A percentile compares a stretch with the other conserved stretches of the same genome.
These are phyloP conservation scores for Blepharisma japonicum DNA, from an alignment of 73 alveolate species.

Conservation along the genomic window DNA sequence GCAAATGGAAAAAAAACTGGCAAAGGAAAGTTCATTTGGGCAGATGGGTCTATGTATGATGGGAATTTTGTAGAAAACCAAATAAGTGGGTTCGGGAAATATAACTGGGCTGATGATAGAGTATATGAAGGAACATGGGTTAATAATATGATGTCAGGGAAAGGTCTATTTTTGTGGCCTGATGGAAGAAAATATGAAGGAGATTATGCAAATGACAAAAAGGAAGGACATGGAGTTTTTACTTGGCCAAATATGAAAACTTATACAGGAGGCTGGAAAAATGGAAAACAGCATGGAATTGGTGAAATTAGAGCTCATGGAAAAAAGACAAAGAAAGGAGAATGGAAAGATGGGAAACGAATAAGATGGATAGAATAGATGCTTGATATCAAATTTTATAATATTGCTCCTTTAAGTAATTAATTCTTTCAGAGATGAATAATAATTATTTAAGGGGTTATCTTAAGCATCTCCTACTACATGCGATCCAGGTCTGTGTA, in stretches of 20 bases:
- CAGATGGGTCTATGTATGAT: constrained; percentile 55
- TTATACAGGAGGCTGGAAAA: constrained; percentile 47
- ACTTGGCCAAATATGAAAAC: constrained; percentile 46
- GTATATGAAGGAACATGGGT: constrained; percentile 55
- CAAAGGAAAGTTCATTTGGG: constrained; percentile 53
- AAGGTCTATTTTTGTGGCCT: constrained; percentile 42
- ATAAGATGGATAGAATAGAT: constrained; percentile 10
- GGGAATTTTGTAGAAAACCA: constrained; percentile 63
- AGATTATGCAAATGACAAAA: constrained; percentile 43
- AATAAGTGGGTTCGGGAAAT: constrained; percentile 65
- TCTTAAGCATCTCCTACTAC: background rate
- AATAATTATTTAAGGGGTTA: too few species aligned
- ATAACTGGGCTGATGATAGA: constrained; percentile 56
- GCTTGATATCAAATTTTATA: too few species aligned
- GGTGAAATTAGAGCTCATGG: constrained; percentile 38
- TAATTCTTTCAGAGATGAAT: too few species aligned
- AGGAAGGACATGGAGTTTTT: constrained; percentile 52
- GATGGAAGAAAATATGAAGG: constrained; percentile 61
- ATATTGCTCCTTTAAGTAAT: too few species aligned
- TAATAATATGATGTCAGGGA: constrained; percentile 57
- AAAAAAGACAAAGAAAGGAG: constrained; percentile 32
- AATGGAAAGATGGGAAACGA: constrained; percentile 50
- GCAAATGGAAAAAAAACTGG: constrained; percentile 60
- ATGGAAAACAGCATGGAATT: constrained; percentile 57
- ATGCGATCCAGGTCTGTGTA: constrained; percentile 1